These are phyloP conservation scores for Ceriops zippeliana DNA, from an alignment of 345 rosid species.

Conservation along the genomic window DNA sequence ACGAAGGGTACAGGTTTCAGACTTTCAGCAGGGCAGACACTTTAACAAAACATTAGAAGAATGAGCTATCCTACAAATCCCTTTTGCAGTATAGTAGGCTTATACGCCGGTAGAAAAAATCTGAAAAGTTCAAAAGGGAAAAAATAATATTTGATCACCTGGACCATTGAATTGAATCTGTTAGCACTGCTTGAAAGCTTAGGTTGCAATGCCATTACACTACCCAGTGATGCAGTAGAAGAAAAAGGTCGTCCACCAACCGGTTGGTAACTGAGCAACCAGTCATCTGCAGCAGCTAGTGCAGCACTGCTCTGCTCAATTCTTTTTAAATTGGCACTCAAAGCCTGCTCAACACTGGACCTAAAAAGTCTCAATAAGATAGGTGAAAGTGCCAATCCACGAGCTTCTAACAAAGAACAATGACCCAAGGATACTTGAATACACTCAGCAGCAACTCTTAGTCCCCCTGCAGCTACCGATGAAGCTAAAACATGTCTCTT, in stretches of 20 bases:
- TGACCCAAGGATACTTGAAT: conserved; percentile 68
- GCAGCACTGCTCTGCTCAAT: conserved; percentile 80
- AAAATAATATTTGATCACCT: conserved; percentile 40
- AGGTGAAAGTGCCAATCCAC: conserved; percentile 81
- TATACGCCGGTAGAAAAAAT: neutral
- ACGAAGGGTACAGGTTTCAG: no score
- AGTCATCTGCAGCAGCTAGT: conserved; percentile 76
- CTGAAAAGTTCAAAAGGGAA: neutral
- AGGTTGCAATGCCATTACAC: conserved; percentile 41
- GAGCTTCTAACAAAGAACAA: conserved; percentile 72
- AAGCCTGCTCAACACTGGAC: conserved; percentile 61
- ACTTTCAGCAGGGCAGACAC: no score
- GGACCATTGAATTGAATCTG: conserved; percentile 74
- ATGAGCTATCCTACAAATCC: no score
- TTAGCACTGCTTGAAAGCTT: conserved; percentile 79
- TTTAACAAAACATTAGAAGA: no score
- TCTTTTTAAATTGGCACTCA: conserved; percentile 60
- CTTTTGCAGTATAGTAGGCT: no score
- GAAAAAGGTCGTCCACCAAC: conserved; percentile 49
- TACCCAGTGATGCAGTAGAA: conserved; percentile 33
- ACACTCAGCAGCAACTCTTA: conserved; percentile 71
- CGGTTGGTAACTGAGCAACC: conserved; percentile 62
- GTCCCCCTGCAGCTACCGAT: conserved; percentile 67
- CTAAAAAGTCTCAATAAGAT: conserved; percentile 64
- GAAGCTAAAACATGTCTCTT: conserved; percentile 71